phyloP scores from a whole-genome alignment of 2,329 filamentous ascomycete species.

The Beauveria bassiana region DNA sequence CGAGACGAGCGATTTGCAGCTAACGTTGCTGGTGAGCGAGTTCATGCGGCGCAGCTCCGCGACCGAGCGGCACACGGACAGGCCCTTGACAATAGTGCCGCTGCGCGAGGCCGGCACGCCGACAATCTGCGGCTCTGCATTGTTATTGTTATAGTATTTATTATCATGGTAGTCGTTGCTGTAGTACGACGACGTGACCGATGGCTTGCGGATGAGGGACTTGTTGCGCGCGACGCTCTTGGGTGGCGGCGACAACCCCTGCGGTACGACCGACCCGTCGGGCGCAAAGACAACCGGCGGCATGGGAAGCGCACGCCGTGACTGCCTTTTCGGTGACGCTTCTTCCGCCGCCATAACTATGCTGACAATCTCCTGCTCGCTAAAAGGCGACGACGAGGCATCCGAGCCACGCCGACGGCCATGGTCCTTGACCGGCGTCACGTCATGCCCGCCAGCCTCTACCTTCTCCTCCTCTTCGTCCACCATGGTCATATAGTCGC shows the following conservation, averaged over 20 bases:
- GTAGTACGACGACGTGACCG: conserved; percentile 21
- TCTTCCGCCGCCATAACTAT: conserved; percentile 21
- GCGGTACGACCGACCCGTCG: conserved; percentile 21
- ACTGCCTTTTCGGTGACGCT: neutral
- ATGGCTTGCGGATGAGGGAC: neutral
- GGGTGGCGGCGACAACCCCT: conserved; percentile 21
- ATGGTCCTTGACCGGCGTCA: conserved; percentile 5
- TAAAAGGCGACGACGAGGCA: conserved; percentile 24
- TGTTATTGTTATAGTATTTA: neutral
- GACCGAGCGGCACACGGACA: conserved; percentile 34
- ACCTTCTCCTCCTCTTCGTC: conserved; percentile 4
- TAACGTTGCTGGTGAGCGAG: conserved; percentile 40
- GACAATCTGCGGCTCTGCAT: too few species aligned
- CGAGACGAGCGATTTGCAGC: conserved; percentile 29
- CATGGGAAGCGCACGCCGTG: conserved; percentile 20
- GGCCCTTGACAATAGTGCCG: neutral
- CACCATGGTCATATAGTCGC: neutral
- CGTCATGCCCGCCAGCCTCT: conserved; percentile 2
- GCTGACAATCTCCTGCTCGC: conserved; percentile 26
- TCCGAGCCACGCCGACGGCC: conserved; percentile 8
- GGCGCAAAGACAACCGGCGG: conserved; percentile 20
- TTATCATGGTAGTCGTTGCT: neutral
- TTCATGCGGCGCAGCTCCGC: conserved; percentile 51
- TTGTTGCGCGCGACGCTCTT: conserved; percentile 12
- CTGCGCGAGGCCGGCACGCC: neutral